Evolutionary conservation across 108 stramenopile species (phyloP), one percentile per base, ranked within the genome.

Genomic region (Stephanodiscus minutulus): DNA sequence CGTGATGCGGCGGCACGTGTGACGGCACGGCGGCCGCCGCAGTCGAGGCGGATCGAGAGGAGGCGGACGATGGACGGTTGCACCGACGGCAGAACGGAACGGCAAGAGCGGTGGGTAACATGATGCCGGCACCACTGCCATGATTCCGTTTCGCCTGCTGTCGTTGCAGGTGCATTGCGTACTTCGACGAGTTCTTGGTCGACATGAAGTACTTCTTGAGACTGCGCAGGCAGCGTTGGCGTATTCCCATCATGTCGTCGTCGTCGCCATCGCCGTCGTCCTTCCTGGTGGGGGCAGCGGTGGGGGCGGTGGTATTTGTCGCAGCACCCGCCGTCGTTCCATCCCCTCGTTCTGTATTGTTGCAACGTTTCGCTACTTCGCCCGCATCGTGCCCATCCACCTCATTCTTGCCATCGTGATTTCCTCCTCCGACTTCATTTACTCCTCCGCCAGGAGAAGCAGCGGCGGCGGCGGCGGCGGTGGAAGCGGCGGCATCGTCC

Each of bases 191-290:
- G 27, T 79, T 79, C 47, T 68, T 54, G 10, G 78, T 79, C 25
- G 70, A 71, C 78, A 72, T 72, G 60, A 79, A 79, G 50, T 79
- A 79, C 13, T 56, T 35, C 50, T 79, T 72, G 39, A 79, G 66
- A 28, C 61, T 66, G 10, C 52, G 70, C 15, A 79, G 46, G 66
- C 64, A 71, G 22, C 12, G 71, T 46, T 59, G 27, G 20, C 36
- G 58, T 10, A 33, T 56, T 27, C 4, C 29, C 27, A 25, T 29
- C 13, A 28, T 56, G 29, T 37, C 28, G 25, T 62, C n/a, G 24
- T 41, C 33, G 35, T 72, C 11, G 58, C 22, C 4, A 37, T 36
- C 5, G 25, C n/a, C 12, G 59, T 57, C 25, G 18, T 21, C 17
- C 1, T 24, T 17, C 33, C n/a, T 43, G 54, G n/a, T 57, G 9